These are phyloP conservation scores for Fraxinus latifolia DNA, from an alignment of 305 asterid species.

Conservation along the genomic window DNA sequence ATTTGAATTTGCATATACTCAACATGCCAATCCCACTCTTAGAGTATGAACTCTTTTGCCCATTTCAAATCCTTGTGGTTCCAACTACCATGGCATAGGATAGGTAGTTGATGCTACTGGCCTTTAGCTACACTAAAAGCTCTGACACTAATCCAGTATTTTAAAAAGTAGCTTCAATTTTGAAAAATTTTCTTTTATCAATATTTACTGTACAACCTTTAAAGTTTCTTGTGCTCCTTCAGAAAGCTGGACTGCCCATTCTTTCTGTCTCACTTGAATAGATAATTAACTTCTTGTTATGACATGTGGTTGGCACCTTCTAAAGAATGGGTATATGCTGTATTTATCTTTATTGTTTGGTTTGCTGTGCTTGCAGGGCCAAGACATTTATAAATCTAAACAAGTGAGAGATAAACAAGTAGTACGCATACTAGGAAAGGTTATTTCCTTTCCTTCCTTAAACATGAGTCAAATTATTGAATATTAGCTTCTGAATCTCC, in stretches of 20 bases:
- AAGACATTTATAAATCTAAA: slow-evolving; percentile 79
- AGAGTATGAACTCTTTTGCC: not conserved
- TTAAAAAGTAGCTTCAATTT: not conserved
- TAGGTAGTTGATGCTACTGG: not conserved
- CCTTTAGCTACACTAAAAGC: not conserved
- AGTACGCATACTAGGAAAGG: slow-evolving; percentile 96
- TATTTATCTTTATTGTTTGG: slow-evolving; percentile 1
- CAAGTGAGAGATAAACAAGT: slow-evolving; percentile 94
- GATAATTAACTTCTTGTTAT: slow-evolving; percentile 6
- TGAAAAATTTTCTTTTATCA: not conserved
- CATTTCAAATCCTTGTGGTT: not conserved
- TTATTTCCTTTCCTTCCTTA: slow-evolving; percentile 12
- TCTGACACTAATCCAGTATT: slow-evolving; percentile 2
- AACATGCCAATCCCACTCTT: slow-evolving; percentile 1
- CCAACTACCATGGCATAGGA: not conserved
- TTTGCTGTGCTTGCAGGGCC: slow-evolving; percentile 54
- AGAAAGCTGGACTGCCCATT: not conserved
- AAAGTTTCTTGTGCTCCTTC: slow-evolving; percentile 17
- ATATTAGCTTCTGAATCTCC: slow-evolving; percentile 6
- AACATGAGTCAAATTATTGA: not conserved
- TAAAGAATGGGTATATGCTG: not conserved
- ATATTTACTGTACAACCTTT: not conserved
- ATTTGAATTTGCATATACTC: not conserved
- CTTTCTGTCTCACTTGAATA: slow-evolving; percentile 6
- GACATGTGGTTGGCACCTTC: not conserved